Evolutionary conservation across 352 stramenopile species (phyloP).

Genomic region (Globisporangium cederbergense): DNA sequence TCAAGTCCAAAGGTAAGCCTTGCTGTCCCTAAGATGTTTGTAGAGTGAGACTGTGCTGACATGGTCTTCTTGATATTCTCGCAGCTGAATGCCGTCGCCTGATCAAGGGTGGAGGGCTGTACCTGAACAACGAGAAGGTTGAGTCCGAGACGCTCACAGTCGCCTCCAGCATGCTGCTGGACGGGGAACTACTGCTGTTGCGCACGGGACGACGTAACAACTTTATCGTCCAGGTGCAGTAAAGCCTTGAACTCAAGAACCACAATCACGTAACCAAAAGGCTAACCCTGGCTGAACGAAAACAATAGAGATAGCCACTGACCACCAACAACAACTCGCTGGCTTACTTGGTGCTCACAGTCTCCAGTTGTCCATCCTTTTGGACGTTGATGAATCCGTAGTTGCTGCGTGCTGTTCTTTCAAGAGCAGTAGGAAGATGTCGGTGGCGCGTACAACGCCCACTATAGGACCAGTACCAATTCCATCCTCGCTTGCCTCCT

Average conservation of each 20-base stretch:
- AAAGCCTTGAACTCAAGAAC: conserved; percentile 3
- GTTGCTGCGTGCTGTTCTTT: conserved; percentile 36
- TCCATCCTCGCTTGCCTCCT: background rate
- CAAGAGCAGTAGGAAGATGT: conserved; percentile 52
- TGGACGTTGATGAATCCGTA: conserved; percentile 6
- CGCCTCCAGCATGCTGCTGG: conserved; percentile 49
- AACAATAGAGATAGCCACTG: conserved; percentile 4
- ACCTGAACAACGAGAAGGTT: conserved; percentile 90
- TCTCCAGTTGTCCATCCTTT: background rate
- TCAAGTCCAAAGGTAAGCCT: conserved; percentile 87
- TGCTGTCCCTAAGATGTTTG: background rate
- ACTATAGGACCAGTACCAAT: conserved; percentile 16
- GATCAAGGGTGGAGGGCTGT: conserved; percentile 95
- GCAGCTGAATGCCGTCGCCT: conserved; percentile 92
- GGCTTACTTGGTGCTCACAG: conserved; percentile 2
- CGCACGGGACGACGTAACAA: conserved; percentile 79
- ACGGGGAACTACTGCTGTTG: conserved; percentile 63
- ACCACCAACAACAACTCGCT: background rate
- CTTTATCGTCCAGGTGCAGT: conserved; percentile 67
- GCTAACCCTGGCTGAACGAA: background rate
- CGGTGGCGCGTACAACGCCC: conserved; percentile 42
- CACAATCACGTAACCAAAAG: background rate
- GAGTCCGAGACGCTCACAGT: conserved; percentile 39
- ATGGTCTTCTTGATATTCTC: background rate
- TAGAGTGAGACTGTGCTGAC: background rate